Conservation (phyloP, 1,139 yeast genomes). For the Hyphopichia khmerensis region DNA sequence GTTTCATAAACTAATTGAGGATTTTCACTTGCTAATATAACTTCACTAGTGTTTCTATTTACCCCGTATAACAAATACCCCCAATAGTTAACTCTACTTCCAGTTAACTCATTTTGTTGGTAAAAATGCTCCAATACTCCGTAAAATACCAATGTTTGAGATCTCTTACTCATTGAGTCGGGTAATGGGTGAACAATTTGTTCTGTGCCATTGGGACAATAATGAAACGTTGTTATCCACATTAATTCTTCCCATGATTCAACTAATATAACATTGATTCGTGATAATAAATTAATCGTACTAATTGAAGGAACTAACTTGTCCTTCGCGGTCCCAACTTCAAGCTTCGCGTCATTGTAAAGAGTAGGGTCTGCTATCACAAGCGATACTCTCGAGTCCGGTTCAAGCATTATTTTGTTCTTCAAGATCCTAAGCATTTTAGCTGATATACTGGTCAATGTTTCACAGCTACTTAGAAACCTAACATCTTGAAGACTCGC, state of each 20-base stretch:
- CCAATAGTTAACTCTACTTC: constrained; percentile 7
- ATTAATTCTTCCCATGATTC: constrained; percentile 10
- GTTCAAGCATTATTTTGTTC: not conserved
- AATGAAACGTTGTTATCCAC: not conserved
- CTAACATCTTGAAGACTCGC: too few relatives aligned
- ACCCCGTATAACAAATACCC: constrained; percentile 8
- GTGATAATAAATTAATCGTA: constrained; percentile 3
- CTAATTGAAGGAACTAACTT: not conserved
- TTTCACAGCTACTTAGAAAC: constrained; percentile 1
- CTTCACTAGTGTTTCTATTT: too few relatives aligned
- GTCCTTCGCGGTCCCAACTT: not conserved
- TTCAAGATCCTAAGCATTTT: not conserved
- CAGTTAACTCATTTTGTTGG: constrained; percentile 1
- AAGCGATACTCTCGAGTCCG: not conserved
- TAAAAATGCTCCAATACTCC: constrained; percentile 10
- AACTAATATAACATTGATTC: constrained; percentile 7
- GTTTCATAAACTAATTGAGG: not conserved
- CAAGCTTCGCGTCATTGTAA: not conserved
- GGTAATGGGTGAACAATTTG: not conserved
- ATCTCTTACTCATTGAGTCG: not conserved
- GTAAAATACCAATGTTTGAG: constrained; percentile 9
- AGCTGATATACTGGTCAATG: not conserved
- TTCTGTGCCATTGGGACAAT: not conserved
- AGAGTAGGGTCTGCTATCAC: not conserved
- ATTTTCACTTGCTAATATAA: constrained; percentile 1